Conservation (phyloP, 2,329 filamentous ascomycete genomes). For the Achaetomium macrosporum region DNA sequence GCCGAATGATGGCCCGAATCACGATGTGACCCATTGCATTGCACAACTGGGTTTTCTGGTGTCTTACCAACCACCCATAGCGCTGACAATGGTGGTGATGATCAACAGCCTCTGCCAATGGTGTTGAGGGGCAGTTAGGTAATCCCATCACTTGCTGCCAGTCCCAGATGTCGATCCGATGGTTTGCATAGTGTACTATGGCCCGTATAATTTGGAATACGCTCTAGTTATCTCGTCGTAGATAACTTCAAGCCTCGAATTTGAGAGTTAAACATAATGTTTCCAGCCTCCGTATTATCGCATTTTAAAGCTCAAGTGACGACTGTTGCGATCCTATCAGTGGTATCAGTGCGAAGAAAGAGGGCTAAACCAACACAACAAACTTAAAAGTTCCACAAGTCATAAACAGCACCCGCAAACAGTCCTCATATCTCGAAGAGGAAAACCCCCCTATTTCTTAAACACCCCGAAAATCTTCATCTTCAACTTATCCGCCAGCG, state of each 20-base stretch:
- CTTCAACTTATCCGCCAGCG: slow-evolving; percentile 55
- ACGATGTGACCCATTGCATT: slow-evolving; percentile 1
- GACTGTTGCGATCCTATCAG: not conserved
- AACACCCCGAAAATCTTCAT: slow-evolving; percentile 42
- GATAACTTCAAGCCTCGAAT: no score
- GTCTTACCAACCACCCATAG: not conserved
- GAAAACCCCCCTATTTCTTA: slow-evolving; percentile 12
- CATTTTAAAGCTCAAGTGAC: no score
- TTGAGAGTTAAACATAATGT: no score
- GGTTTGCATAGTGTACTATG: no score
- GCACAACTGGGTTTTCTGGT: not conserved
- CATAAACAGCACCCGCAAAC: not conserved
- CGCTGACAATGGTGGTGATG: not conserved
- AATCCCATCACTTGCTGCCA: not conserved
- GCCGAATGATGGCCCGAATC: no score
- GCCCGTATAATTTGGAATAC: no score
- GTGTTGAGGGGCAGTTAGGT: not conserved
- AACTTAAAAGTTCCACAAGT: not conserved
- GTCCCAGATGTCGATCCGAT: no score
- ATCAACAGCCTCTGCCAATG: not conserved
- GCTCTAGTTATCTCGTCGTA: no score
- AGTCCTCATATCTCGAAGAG: not conserved
- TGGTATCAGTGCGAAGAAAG: slow-evolving; percentile 16
- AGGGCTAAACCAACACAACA: not conserved
- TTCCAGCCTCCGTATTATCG: not conserved